Conservation (phyloP, 495 filamentous ascomycete genomes). For the Pseudevernia furfuracea region DNA sequence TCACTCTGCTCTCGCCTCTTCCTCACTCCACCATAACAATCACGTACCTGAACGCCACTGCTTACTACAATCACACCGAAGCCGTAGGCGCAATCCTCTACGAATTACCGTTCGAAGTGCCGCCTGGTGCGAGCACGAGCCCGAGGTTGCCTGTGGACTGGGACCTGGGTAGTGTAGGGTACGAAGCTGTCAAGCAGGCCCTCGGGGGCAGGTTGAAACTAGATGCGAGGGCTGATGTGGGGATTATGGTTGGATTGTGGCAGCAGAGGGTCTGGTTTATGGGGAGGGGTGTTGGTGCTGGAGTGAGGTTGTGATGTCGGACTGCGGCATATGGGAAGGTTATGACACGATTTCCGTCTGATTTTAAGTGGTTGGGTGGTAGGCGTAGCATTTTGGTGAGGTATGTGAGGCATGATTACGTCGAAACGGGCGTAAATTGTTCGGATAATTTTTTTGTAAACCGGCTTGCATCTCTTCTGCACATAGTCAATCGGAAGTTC, state of each 20-base stretch:
- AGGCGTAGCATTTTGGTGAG: not conserved
- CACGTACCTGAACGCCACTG: conserved; percentile 71
- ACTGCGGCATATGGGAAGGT: not conserved
- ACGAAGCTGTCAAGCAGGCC: conserved; percentile 71
- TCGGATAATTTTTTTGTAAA: not conserved
- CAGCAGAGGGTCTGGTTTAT: conserved; percentile 58
- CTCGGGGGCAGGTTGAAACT: conserved; percentile 74
- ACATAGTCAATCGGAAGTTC: not conserved
- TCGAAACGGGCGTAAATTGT: not conserved
- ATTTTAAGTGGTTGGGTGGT: no score
- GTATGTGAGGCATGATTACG: not conserved
- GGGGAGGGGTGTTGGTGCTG: conserved; percentile 67
- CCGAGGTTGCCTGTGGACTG: conserved; percentile 77
- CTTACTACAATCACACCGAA: conserved; percentile 72
- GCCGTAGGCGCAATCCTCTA: conserved; percentile 70
- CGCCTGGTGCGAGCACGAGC: conserved; percentile 60
- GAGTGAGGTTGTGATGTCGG: conserved; percentile 48
- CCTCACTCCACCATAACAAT: conserved; percentile 61
- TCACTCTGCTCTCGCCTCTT: conserved; percentile 75
- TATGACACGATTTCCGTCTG: not conserved
- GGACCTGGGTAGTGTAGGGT: conserved; percentile 68
- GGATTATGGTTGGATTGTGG: conserved; percentile 65
- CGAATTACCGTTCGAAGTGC: conserved; percentile 64
- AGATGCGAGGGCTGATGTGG: conserved; percentile 67
- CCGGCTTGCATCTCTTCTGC: not conserved